Conservation (phyloP, 164 flowering plant genomes). For the Cinnamomum micranthum region DNA sequence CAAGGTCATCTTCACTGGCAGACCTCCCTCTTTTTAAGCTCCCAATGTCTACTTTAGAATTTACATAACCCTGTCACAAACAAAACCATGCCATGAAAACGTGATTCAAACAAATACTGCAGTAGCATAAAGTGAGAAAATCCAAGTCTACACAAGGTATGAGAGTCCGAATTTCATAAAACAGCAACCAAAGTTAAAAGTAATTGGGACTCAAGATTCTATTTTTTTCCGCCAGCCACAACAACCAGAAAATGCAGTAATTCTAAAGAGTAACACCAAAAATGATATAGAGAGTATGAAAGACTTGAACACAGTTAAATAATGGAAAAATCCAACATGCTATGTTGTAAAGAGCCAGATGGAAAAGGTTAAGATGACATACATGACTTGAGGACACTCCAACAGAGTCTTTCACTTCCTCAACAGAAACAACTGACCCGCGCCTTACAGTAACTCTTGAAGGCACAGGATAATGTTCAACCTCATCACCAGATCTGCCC, state of each 20-base stretch:
- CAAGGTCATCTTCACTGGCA: constrained; percentile 44
- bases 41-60: constrained; percentile 32
- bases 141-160: background rate
- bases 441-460: constrained; percentile 68
- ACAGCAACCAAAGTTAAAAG: background rate
- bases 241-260: no score
- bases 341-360: background rate
- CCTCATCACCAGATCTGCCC: constrained; percentile 68
- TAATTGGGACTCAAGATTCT: no score
- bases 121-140: background rate
- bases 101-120: background rate
- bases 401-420: constrained; percentile 54
- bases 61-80: constrained; percentile 42
- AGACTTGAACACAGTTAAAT: no score
- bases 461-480: constrained; percentile 84
- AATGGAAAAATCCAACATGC: background rate
- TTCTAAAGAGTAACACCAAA: no score
- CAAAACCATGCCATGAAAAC: background rate
- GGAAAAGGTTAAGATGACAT: background rate
- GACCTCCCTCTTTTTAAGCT: constrained; percentile 34
- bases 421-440: constrained; percentile 44
- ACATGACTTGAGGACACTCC: constrained; percentile 24
- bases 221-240: no score
- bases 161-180: no score
- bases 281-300: no score